A percentile compares a stretch with the other conserved stretches of the same genome.
Evolutionary conservation across 75 land plant genomes (phyloP).

Genomic region (Chamaecyparis obtusa): DNA sequence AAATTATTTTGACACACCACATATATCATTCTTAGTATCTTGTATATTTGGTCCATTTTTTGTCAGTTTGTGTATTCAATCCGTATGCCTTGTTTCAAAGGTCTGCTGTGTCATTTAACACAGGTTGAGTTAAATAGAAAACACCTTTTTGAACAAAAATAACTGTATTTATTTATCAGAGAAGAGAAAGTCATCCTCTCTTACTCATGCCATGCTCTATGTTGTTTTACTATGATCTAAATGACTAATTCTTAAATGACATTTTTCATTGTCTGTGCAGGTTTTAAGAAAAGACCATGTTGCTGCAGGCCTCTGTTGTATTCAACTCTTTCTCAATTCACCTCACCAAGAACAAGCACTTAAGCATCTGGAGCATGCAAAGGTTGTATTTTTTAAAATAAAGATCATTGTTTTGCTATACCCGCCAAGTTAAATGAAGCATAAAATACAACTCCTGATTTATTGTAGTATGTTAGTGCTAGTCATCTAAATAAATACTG

Average conservation of each 20-base stretch:
- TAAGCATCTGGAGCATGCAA: constrained; percentile 85
- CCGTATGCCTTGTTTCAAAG: neutral
- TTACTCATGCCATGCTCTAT: neutral
- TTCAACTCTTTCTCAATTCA: constrained; percentile 93
- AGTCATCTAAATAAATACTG: neutral
- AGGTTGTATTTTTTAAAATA: constrained; percentile 37
- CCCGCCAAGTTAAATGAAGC: neutral
- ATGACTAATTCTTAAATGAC: neutral
- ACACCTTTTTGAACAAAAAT: neutral
- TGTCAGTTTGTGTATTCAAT: too few relatives aligned
- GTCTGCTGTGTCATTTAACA: neutral
- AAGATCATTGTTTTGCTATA: neutral
- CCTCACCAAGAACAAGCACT: constrained; percentile 88
- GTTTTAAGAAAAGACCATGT: constrained; percentile 88
- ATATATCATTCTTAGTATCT: neutral
- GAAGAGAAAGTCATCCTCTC: neutral
- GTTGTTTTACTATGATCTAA: neutral
- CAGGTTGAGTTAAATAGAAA: neutral
- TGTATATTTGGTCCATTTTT: neutral
- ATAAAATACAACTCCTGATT: neutral
- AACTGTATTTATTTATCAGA: neutral
- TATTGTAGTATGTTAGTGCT: neutral
- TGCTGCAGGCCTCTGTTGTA: constrained; percentile 97
- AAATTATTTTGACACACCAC: neutral
- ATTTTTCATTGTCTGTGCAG: constrained; percentile 28